Conservation (phyloP, 1,284 basidiomycete species). For the Hemileia vastatrix region DNA sequence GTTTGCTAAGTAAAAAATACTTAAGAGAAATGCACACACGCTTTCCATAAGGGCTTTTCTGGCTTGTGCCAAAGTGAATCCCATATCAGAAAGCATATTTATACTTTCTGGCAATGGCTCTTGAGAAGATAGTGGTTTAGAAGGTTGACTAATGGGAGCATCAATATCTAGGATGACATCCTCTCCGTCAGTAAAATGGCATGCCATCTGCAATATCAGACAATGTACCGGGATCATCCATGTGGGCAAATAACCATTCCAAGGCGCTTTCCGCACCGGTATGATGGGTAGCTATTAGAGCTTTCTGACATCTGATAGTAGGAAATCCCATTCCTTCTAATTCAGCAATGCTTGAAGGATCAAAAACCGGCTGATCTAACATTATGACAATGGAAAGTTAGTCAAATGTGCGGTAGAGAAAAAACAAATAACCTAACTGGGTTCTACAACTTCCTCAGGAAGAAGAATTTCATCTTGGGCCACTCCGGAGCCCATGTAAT, state of each 20-base stretch:
- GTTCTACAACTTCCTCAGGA: constrained; percentile 52
- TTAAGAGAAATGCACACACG: constrained; percentile 3
- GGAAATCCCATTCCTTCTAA: constrained; percentile 85
- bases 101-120: constrained; percentile 29
- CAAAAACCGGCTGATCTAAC: neutral
- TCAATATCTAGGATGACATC: too few relatives aligned
- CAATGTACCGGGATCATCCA: constrained; percentile 74
- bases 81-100: constrained; percentile 75
- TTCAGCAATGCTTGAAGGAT: constrained; percentile 54
- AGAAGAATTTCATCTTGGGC: constrained; percentile 65
- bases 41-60: constrained; percentile 59
- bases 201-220: constrained; percentile 4
- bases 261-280: constrained; percentile 70
- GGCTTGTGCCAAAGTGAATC: constrained; percentile 74
- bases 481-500: constrained; percentile 63
- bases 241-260: constrained; percentile 90
- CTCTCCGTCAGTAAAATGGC: neutral
- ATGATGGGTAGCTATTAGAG: constrained; percentile 70
- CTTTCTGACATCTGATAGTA: constrained; percentile 68
- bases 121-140: too few relatives aligned
- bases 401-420: constrained; percentile 45
- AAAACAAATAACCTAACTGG: constrained; percentile 22
- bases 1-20: neutral
- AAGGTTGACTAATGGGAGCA: too few relatives aligned
- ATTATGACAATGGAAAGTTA: neutral